phyloP scores from a whole-genome alignment of 2,329 filamentous ascomycete genomes.

The Aspergillus aculeatinus region DNA sequence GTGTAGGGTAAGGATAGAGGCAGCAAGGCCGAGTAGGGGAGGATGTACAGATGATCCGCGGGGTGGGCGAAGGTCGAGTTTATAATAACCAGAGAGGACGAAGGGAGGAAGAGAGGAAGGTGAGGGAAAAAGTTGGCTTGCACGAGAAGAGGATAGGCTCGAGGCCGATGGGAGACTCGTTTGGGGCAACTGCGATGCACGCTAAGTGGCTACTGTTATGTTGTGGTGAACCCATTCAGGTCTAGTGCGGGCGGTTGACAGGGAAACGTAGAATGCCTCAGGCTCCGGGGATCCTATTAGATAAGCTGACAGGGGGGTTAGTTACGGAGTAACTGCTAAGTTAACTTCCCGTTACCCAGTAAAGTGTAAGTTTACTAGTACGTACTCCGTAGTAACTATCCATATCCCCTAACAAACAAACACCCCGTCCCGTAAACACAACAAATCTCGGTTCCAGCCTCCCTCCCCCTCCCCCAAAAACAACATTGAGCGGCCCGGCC shows the following conservation, averaged over 20 bases:
- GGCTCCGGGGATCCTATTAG: slow-evolving; percentile 1
- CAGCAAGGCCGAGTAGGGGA: slow-evolving; percentile 7
- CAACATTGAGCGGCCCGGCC: background rate
- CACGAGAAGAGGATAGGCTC: slow-evolving; percentile 22
- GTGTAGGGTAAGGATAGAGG: slow-evolving; percentile 27
- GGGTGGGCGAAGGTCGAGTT: slow-evolving; percentile 15
- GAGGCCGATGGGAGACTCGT: slow-evolving; percentile 29
- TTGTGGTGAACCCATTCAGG: slow-evolving; percentile 34
- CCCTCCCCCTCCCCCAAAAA: background rate
- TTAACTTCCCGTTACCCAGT: background rate
- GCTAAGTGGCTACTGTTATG: slow-evolving; percentile 39
- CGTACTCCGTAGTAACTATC: too few relatives aligned
- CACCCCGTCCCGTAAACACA: background rate
- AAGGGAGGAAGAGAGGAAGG: slow-evolving; percentile 6
- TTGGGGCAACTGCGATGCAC: slow-evolving; percentile 38
- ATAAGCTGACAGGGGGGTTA: background rate
- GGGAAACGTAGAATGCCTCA: slow-evolving; percentile 38
- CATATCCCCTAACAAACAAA: slow-evolving; percentile 9
- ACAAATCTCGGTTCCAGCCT: background rate
- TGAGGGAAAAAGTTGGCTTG: slow-evolving; percentile 17
- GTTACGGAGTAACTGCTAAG: too few relatives aligned
- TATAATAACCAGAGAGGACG: slow-evolving; percentile 15
- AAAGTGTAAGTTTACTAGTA: background rate
- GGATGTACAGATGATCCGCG: slow-evolving; percentile 8
- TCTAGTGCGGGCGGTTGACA: slow-evolving; percentile 39